Evolutionary conservation across 179 eudicot species (phyloP), one percentile per base, ranked within the genome.

Genomic region (Vitellaria paradoxa): DNA sequence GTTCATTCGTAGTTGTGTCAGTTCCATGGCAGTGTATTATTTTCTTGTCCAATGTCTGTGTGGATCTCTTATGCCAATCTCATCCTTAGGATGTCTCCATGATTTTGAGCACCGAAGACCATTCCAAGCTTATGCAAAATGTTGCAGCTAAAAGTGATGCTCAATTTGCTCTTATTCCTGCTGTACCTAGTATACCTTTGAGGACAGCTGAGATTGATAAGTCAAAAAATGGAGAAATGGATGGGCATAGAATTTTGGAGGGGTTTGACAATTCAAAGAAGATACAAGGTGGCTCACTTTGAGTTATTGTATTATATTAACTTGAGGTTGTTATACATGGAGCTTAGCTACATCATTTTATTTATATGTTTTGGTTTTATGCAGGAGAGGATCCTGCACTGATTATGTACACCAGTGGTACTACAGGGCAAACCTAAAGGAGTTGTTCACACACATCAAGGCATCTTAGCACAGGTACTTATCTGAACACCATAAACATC

Each of bases 381-480:
- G 68, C 82, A 93, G 99, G 85, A 74, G 89, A 88, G 64, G 88
- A 91, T 73, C 94, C 97, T 45, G 99, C 99, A 76, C 81, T 96
- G 64, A 87, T 96, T 77, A 78, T 94, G 57, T 96, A 96, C 88
- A 96, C 99, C 47, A 96, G 99, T 80, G 99, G 99, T 77, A 96
- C 99, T 73, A 96, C 99, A 37, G 99, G 99, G 99, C 59, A 96
- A 94, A 84, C 99, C 99, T 52, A 96, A 96, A 90, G 99, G 99
- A 73, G 99, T 88, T 80, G 94, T 96, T 74, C 99, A 96, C 86
- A 94, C 99, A 45, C 99, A 96, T 79, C 84, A 74, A 73, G 87
- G 97, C 79, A 85, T 96, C 63, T 80, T 89, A 82, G 89, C 99
- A 17, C 99, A 96, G 99, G 99, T 96, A 84, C 77, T 72, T 63